These are phyloP conservation scores for Suaeda aralocaspica DNA, from an alignment of 148 eudicot genomes.

Conservation along the genomic window DNA sequence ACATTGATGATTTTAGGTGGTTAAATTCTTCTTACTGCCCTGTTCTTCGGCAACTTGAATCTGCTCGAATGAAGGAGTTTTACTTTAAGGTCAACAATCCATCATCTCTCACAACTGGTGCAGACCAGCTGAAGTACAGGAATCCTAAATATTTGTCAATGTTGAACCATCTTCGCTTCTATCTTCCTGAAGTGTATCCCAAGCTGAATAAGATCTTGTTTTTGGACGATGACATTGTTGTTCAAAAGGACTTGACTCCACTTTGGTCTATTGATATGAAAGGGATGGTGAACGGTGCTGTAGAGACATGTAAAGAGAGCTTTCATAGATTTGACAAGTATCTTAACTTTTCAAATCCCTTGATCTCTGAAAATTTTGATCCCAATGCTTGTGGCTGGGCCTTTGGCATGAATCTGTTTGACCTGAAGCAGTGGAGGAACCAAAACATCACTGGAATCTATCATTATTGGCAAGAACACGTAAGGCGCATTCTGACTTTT, in stretches of 20 bases:
- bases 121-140: constrained; percentile 93
- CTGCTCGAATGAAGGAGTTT: constrained; percentile 83
- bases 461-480: constrained; percentile 93
- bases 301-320: constrained; percentile 98
- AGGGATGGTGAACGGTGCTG: constrained; percentile 99
- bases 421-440: constrained; percentile 82
- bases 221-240: constrained; percentile 93
- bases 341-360: constrained; percentile 89
- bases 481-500: constrained; percentile 28
- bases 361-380: constrained; percentile 76
- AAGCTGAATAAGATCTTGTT: constrained; percentile 82
- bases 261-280: constrained; percentile 82
- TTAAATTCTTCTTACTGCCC: constrained; percentile 91
- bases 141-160: constrained; percentile 94
- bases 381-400: constrained; percentile 99
- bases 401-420: constrained; percentile 97
- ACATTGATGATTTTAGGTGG: constrained; percentile 89
- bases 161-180: constrained; percentile 97
- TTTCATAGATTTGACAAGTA: constrained; percentile 97
- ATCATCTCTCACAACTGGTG: constrained; percentile 53
- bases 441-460: constrained; percentile 94
- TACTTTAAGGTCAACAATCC: constrained; percentile 91
- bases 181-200: constrained; percentile 98
- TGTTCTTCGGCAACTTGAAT: constrained; percentile 95
- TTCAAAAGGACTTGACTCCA: constrained; percentile 93